Evolutionary conservation across 176 grass and related monocot genomes (phyloP).

Genomic region (Avena sativa): DNA sequence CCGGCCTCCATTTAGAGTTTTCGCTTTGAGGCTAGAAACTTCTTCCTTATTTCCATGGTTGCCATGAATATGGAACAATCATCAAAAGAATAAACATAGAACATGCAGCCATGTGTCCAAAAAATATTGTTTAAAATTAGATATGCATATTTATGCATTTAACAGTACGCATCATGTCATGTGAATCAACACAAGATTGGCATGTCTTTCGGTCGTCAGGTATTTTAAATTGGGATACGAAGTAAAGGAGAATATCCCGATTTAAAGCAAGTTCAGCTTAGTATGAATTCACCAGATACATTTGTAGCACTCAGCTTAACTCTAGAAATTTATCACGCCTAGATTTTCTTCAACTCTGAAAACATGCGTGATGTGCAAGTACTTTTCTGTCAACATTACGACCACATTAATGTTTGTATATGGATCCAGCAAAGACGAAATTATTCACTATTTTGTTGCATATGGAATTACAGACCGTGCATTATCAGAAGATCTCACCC

Average conservation of each 20-base stretch:
- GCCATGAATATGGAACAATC: no score
- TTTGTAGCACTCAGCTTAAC: not conserved
- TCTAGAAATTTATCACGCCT: not conserved
- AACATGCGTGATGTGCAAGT: not conserved
- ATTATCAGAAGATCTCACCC: not conserved
- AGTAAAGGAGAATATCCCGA: no score
- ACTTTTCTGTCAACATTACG: no score
- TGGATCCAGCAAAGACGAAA: no score
- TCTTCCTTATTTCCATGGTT: no score
- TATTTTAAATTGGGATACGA: no score
- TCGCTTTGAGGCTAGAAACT: no score
- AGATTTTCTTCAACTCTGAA: not conserved
- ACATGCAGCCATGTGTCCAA: no score
- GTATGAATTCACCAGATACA: not conserved
- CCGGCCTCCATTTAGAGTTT: no score
- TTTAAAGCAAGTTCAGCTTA: not conserved
- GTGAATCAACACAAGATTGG: not conserved
- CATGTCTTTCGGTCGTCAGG: not conserved
- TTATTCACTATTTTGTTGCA: not conserved
- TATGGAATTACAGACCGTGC: not conserved
- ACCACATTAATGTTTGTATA: not conserved
- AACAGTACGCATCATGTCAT: not conserved
- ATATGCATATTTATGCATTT: not conserved
- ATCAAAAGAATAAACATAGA: no score
- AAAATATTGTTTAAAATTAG: no score